These are phyloP conservation scores for Hyparrhenia diplandra DNA, from an alignment of 176 grass and related monocot species.

Conservation along the genomic window DNA sequence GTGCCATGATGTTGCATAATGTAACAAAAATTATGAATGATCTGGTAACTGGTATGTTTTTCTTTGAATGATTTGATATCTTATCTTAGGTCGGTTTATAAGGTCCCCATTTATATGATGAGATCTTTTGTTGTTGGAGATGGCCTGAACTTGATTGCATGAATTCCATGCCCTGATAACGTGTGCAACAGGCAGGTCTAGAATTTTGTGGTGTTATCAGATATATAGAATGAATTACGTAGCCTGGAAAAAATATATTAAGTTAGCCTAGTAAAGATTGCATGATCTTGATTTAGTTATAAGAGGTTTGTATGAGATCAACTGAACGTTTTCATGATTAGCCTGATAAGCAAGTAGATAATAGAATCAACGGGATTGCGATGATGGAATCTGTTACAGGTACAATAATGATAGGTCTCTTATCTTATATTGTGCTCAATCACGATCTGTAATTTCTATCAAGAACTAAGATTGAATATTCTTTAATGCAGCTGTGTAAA, in stretches of 20 bases:
- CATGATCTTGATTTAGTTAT: background rate
- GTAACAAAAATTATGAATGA: conserved; percentile 15
- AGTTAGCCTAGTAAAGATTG: background rate
- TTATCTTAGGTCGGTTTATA: conserved; percentile 4
- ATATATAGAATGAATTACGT: background rate
- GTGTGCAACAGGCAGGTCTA: background rate
- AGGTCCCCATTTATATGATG: background rate
- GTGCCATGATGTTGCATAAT: conserved; percentile 15
- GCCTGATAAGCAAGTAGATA: background rate
- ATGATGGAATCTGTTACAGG: background rate
- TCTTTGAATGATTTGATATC: background rate
- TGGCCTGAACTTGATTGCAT: background rate
- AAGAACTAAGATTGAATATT: background rate
- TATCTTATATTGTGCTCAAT: background rate
- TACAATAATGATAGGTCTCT: background rate
- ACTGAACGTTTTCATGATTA: conserved; percentile 8
- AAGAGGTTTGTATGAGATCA: background rate
- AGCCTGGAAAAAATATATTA: background rate
- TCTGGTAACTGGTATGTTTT: background rate
- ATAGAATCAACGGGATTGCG: background rate
- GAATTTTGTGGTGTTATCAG: background rate
- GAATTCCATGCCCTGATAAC: background rate
- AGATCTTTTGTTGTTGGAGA: background rate
- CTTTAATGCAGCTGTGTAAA: background rate
- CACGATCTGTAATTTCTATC: background rate